Conservation (phyloP, 345 rosid species). For the Melastoma malabathricum region DNA sequence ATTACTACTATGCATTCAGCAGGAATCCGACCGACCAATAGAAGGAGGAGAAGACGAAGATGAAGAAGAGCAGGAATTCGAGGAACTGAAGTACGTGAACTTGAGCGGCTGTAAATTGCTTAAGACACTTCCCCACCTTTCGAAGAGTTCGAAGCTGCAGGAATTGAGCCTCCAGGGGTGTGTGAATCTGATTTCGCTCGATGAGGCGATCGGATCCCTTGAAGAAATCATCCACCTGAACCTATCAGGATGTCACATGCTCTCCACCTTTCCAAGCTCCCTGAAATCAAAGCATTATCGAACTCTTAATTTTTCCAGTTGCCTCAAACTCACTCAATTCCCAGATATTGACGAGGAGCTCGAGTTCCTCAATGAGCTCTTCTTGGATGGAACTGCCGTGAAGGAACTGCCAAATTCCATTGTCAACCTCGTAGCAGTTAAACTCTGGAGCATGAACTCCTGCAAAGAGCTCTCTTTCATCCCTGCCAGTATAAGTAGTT, state of each 20-base stretch:
- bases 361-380: neutral
- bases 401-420: constrained; percentile 5
- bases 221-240: neutral
- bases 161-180: too few species aligned
- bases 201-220: constrained; percentile 8
- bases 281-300: constrained; percentile 1
- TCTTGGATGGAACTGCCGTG: neutral
- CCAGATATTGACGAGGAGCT: constrained; percentile 5
- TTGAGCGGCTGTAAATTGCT: constrained; percentile 5
- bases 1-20: too few species aligned
- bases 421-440: too few species aligned
- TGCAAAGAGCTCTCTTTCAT: too few species aligned
- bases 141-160: neutral
- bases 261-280: constrained; percentile 3
- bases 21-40: too few species aligned
- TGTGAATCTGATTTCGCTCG: constrained; percentile 3
- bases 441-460: too few species aligned
- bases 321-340: constrained; percentile 6
- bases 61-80: neutral
- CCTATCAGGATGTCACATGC: constrained; percentile 7
- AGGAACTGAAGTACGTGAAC: neutral
- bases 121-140: constrained; percentile 1
- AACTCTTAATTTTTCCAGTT: constrained; percentile 1
- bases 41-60: too few species aligned
- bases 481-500: too few species aligned